Conservation (phyloP, 805 yeast genomes). For the Ogataea trehalophila region DNA sequence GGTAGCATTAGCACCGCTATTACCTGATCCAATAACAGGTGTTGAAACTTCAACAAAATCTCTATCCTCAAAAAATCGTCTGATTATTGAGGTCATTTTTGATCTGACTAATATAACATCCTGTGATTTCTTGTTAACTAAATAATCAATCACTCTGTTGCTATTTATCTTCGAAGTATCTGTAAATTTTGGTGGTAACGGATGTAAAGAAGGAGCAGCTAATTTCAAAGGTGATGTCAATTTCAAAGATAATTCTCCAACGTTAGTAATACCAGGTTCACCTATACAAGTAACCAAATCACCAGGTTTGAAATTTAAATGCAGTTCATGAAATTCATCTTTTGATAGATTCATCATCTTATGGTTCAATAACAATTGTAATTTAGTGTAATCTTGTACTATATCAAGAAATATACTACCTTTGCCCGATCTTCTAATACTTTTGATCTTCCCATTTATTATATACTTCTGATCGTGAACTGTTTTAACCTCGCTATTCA, state of each 20-base stretch:
- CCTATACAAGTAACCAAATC: constrained; percentile 70
- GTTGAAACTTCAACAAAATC: constrained; percentile 83
- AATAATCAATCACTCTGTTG: constrained; percentile 70
- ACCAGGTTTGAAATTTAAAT: constrained; percentile 54
- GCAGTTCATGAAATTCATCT: constrained; percentile 37
- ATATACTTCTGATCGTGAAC: constrained; percentile 18
- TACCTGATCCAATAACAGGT: constrained; percentile 65
- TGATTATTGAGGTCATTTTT: constrained; percentile 46
- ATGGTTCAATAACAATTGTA: constrained; percentile 62
- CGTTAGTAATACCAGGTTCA: constrained; percentile 65
- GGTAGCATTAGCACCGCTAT: constrained; percentile 87
- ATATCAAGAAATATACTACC: constrained; percentile 68
- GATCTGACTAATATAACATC: constrained; percentile 48
- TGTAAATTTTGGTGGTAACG: constrained; percentile 59
- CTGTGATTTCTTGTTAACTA: constrained; percentile 50
- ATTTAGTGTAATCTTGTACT: constrained; percentile 48
- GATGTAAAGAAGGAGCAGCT: constrained; percentile 64
- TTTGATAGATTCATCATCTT: constrained; percentile 38
- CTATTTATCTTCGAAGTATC: constrained; percentile 54
- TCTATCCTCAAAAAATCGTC: constrained; percentile 48
- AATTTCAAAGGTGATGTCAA: constrained; percentile 44
- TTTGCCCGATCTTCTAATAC: constrained; percentile 62
- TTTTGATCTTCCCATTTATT: constrained; percentile 53
- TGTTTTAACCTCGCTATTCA: constrained; percentile 19
- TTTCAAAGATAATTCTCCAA: constrained; percentile 74